Base-by-base conservation (phyloP, 495 filamentous ascomycete genomes). In the Filosporella fistucella region DNA sequence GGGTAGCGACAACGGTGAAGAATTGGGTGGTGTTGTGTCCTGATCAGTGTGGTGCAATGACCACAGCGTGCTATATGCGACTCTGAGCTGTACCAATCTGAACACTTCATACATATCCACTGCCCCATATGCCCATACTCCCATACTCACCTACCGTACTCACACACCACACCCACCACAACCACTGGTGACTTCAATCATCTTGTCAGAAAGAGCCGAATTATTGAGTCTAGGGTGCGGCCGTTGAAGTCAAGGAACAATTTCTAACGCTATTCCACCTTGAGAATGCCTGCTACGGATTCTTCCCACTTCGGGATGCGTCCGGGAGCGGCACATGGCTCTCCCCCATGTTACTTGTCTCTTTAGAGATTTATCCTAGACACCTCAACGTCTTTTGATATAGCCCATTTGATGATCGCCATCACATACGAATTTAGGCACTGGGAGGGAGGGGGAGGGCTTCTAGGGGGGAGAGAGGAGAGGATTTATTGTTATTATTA, bases 351-450 rank as follows among this genome's bases (percentile, higher is more conserved):
- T 17, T 30, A 5, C 35, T 38, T 21, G 9, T n/a, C 32, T 33
- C 38, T 45, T 33, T 20, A 20, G 42, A 37, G 7, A 12, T 43
- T 36, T 13, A 49, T 50, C 51, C 51, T 29, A n/a, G 43, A 38
- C 50, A 16, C 21, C 18, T 42, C 45, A 49, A 52, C 51, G 47
- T 54, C 51, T 51, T 46, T 52, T 20, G 41, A 43, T 35, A 41
- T 41, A 14, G 38, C 47, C 36, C 47, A 51, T 35, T 46, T 51
- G 46, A 55, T 49, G 39, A 59, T 52, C 56, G 17, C 52, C 51
- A 45, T 52, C 34, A 55, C 28, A 59, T 46, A 42, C 44, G 48
- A 45, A 45, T 59, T 55, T 59, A 59, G 56, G 56, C 56, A 48
- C 34, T 45, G 30, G 28, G 22, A n/a, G n/a, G n/a, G n/a, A 24